Evolutionary conservation across 148 eudicot species (phyloP), one percentile per base, ranked within the genome.

Genomic region (Vaccinium corymbosum): DNA sequence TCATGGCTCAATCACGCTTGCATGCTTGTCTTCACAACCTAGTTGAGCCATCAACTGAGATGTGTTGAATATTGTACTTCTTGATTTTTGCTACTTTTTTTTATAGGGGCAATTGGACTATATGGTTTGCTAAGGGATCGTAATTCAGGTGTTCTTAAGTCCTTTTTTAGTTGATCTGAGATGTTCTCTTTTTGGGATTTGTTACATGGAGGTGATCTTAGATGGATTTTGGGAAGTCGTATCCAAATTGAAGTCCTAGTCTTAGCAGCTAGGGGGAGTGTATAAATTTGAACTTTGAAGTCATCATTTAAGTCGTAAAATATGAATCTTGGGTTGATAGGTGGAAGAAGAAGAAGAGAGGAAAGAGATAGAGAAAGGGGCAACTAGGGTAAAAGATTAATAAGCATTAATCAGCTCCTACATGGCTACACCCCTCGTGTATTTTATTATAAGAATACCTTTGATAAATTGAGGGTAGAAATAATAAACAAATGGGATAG

Each of bases 311-410:
- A 62, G 70, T 62, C 1, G 68, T 22, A n/a, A 62, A 22, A 62
- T 62, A 62, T 62, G 70, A 62, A 62, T 62, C 27, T n/a, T 62
- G 29, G 70, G 70, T 62, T 62, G 70, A 62, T n/a, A 62, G 29
- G 70, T 22, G 70, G 29, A 62, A 22, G 70, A 62, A 62, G 25
- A 61, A 61, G 70, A 62, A n/a, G 70, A 62, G 70, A 2, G 13
- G 29, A 22, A 22, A 62, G 29, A 27, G 70, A 62, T 62, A 62
- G 29, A 22, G 70, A 62, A n/a, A 62, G 12, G 66, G 70, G 70
- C 70, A n/a, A 7, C 14, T 22, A 62, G 70, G 27, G 70, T 62
- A 62, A 22, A 62, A n/a, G 12, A 62, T 9, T 62, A 62, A 62
- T 62, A 2, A 22, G 29, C 70, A 62, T 62, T n/a, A 62, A 62